phyloP scores from a whole-genome alignment of 1,284 basidiomycete species.

The Cerioporus squamosus region DNA sequence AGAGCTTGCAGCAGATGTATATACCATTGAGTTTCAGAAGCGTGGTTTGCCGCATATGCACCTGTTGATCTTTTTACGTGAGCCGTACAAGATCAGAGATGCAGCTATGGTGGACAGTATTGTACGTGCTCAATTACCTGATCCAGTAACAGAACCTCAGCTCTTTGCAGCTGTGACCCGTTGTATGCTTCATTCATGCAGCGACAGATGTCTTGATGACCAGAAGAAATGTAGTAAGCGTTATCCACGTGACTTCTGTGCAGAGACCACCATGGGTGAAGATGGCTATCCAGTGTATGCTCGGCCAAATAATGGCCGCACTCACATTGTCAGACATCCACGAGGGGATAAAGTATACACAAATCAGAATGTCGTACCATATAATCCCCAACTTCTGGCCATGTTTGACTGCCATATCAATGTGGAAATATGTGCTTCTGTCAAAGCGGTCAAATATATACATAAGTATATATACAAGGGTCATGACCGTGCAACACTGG shows the following conservation, averaged over 20 bases:
- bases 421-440: constrained; percentile 38
- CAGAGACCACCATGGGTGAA: constrained; percentile 1
- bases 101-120: constrained; percentile 41
- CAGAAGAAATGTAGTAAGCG: constrained; percentile 45
- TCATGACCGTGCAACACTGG: constrained; percentile 39
- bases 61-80: constrained; percentile 43
- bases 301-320: constrained; percentile 31
- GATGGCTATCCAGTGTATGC: constrained; percentile 10
- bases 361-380: constrained; percentile 45
- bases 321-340: constrained; percentile 24
- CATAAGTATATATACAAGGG: constrained; percentile 57
- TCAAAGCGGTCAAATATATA: constrained; percentile 42
- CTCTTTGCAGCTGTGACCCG: constrained; percentile 39
- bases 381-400: constrained; percentile 35
- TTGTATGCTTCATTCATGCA: constrained; percentile 52
- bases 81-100: constrained; percentile 32
- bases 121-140: constrained; percentile 48
- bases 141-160: constrained; percentile 39
- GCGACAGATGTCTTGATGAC: constrained; percentile 40
- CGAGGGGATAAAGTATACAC: constrained; percentile 21
- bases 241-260: constrained; percentile 33
- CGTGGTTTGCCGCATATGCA: constrained; percentile 47
- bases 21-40: constrained; percentile 49
- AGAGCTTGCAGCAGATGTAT: constrained; percentile 39
- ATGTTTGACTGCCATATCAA: constrained; percentile 53